Base-by-base conservation (phyloP, 331 rosid genomes). In the Malus hybrid region DNA sequence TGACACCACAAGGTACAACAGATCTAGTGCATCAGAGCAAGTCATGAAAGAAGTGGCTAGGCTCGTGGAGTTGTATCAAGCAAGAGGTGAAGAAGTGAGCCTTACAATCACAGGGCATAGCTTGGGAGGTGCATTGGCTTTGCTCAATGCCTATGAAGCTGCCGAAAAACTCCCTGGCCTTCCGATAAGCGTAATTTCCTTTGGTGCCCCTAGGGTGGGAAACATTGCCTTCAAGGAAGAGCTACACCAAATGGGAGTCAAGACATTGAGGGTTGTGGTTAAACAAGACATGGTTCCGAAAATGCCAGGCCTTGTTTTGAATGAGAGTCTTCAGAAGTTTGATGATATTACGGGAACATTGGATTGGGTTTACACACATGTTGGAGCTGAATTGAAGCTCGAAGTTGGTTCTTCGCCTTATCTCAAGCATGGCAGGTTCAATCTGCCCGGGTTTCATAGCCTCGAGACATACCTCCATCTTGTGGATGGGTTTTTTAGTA, bases 51-150 rank as follows among this genome's bases (percentile, higher is more conserved):
- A 89, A 74, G 75, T 91, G n/a, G 70, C 56, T 2, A 77, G 81
- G 58, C 71, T 91, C 3, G 79, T 87, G 4, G 60, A 80, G 2
- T 66, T 73, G 50, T 87, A 80, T 26, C 67, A 29, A 29, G 53
- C 72, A 56, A 84, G 82, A 60, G 88, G 84, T 33, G 90, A 91
- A 68, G 79, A 87, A 66, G 83, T 86, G 72, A 91, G 95, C 28
- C 78, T 91, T 3, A 89, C 91, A 6, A 82, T 91, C 53, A 89
- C 95, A 0, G 95, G 97, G 5, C 97, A 91, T 66, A 91, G 97
- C 74, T 75, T 91, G n/a, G 97, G 97, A 0, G 97, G 95, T 7
- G 91, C 95, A 6, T 57, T 91, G 75, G 90, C 95, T 16, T 52
- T 86, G 53, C 83, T 91, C 4, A 87, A 84, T 53, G 97, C 93